Evolutionary conservation across 176 grass and related monocot genomes (phyloP).

Genomic region (Hordeum vulgare): MorexV3_pseudomolecules_assembly NC_058519.1:46174737-46175236

Average conservation of each 20-base stretch:
- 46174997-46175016: neutral
- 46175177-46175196: slow-evolving; percentile 45
- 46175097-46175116: neutral
- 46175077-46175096: slow-evolving; percentile 38
- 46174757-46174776: no score
- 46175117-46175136: neutral
- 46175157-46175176: slow-evolving; percentile 21
- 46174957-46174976: slow-evolving; percentile 27
- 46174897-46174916: neutral
- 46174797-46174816: no score
- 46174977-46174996: slow-evolving; percentile 12
- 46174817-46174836: no score
- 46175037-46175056: neutral
- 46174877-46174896: neutral
- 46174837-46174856: no score
- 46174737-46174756: no score
- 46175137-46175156: neutral
- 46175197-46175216: slow-evolving; percentile 54
- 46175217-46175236: neutral
- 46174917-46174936: neutral
- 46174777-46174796: no score
- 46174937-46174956: slow-evolving; percentile 46
- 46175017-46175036: slow-evolving; percentile 2
- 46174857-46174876: neutral
- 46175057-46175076: neutral